Evolutionary conservation across 1,284 basidiomycete species (phyloP), one percentile per base, ranked within the genome.

Genomic region (Blastosporella zonata): DNA sequence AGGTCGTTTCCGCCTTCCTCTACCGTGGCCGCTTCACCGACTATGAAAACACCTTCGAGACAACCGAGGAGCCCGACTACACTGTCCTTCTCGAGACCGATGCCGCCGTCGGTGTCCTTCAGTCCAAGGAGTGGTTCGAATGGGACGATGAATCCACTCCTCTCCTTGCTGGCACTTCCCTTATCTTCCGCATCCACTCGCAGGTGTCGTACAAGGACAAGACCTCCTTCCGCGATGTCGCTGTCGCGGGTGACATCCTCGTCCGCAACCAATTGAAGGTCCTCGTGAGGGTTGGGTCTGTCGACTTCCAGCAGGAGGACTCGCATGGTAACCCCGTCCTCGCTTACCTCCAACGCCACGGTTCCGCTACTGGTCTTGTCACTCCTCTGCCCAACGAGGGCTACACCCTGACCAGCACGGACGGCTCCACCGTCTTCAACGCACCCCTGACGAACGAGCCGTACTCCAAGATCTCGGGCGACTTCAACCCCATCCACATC

Each of bases 401-500:
- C 9, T 97, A 98, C 67, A 81, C 84, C 1, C 75, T 97, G 65
- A 81, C 82, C 38, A 81, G 72, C 29, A 69, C 75, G 15, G 71
- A 77, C 12, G 70, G 76, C 10, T 70, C 77, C 8, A 82, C 83
- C 10, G 67, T 75, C 1, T 93, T 91, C 74, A 81, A 72, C 47
- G 77, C 92, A 2, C 91, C 95, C 13, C 73, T 90, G 35, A 91
- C 91, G 47, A 98, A 99, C 67, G 85, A 97, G 71, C 88, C 94
- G 3, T 98, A 98, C 74, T 97, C 94, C 4, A 86, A 88, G 67
- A 83, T 95, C 51, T 98, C 96, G 2, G 95, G 96, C 41, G 97
- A 99, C 71, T 98, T 93, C 78, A 98, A 90, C 60, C 89, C 91
- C n/a, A 97, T 99, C 59, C 97, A 99, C 69, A 78, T 97, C 70